Evolutionary conservation across 2,329 filamentous ascomycete genomes (phyloP).

Genomic region (Cordyceps cicadae): DNA sequence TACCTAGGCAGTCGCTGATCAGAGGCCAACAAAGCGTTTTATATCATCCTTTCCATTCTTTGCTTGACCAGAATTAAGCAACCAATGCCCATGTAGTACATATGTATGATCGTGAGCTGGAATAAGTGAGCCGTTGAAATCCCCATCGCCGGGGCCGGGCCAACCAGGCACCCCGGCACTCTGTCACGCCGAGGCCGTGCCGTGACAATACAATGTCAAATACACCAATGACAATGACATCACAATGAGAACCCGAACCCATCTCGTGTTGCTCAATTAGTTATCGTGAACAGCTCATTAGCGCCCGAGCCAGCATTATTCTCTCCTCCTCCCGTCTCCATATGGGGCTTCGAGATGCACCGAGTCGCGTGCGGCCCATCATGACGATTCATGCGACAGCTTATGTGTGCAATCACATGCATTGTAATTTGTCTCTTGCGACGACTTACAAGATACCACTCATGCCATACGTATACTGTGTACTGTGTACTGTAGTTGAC

Average conservation of each 20-base stretch:
- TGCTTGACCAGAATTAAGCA: too few relatives aligned
- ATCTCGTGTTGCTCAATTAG: background rate
- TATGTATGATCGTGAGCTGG: background rate
- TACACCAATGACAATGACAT: background rate
- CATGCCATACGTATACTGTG: too few relatives aligned
- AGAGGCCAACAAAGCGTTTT: too few relatives aligned
- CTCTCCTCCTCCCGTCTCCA: background rate
- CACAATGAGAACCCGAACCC: constrained; percentile 4
- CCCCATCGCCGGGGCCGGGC: background rate
- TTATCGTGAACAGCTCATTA: background rate
- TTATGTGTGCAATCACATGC: too few relatives aligned
- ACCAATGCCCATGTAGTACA: too few relatives aligned
- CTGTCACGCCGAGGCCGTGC: background rate
- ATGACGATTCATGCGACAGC: too few relatives aligned
- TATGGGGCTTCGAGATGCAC: background rate
- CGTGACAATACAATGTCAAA: background rate
- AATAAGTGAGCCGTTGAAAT: background rate
- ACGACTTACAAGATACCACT: too few relatives aligned
- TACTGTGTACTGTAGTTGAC: too few relatives aligned
- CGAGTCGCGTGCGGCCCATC: background rate
- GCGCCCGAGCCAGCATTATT: background rate
- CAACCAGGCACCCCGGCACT: constrained; percentile 1
- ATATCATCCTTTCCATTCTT: too few relatives aligned
- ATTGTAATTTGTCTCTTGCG: too few relatives aligned
- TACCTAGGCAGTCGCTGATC: too few relatives aligned